phyloP scores from a whole-genome alignment of 164 flowering plant species.

The Vitis labrusca region DNA sequence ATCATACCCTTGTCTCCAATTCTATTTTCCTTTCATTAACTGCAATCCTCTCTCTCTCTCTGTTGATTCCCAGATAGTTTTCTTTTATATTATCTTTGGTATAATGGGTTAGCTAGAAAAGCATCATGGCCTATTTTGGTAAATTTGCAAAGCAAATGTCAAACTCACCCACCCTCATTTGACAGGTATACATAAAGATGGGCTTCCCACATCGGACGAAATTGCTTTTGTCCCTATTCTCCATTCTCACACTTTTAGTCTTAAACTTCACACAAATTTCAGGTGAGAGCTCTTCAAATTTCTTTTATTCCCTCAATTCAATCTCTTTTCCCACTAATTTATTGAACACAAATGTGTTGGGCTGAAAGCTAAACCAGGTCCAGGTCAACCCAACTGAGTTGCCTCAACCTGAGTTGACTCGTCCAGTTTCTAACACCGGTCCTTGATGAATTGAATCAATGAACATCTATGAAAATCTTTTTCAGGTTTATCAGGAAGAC shows the following conservation, averaged over 20 bases:
- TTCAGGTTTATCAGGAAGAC: conserved; percentile 25
- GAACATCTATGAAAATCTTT: background rate
- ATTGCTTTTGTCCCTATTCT: conserved; percentile 5
- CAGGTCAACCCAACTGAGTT: too few species aligned
- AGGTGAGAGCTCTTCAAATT: too few species aligned
- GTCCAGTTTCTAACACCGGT: too few species aligned
- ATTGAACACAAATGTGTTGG: background rate
- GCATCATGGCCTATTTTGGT: background rate
- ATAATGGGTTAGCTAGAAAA: background rate
- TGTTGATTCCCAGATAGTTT: too few species aligned
- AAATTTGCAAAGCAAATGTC: too few species aligned
- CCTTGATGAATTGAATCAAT: background rate
- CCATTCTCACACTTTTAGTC: conserved; percentile 11
- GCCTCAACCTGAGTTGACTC: too few species aligned
- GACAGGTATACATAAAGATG: conserved; percentile 29
- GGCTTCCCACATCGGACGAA: conserved; percentile 5
- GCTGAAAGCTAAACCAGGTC: too few species aligned
- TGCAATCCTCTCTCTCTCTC: background rate
- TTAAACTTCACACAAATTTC: conserved; percentile 9
- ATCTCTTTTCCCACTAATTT: background rate
- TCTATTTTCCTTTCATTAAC: background rate
- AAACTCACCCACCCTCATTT: conserved; percentile 1
- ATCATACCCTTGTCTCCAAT: background rate
- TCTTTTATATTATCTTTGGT: background rate
- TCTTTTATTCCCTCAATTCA: background rate